phyloP scores from a whole-genome alignment of 768 basidiomycete genomes.

The Termitomyces sp. region DNA sequence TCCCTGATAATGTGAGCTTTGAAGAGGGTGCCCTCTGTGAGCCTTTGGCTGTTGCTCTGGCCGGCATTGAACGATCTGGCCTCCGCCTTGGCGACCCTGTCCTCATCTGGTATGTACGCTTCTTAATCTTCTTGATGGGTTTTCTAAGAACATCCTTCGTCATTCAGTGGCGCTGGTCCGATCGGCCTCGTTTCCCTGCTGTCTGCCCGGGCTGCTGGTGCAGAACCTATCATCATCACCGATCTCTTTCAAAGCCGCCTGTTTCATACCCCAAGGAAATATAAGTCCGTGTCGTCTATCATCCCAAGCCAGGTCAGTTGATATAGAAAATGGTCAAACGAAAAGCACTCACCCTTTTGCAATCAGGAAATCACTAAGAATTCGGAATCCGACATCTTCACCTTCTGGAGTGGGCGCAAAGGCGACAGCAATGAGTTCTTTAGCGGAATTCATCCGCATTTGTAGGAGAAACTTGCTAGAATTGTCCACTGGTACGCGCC shows the following conservation, averaged over 20 bases:
- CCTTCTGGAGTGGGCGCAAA: conserved; percentile 54
- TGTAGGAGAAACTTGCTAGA: conserved; percentile 79
- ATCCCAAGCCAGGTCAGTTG: conserved; percentile 16
- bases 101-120: conserved; percentile 50
- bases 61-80: conserved; percentile 63
- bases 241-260: conserved; percentile 65
- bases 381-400: conserved; percentile 52
- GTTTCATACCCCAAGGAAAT: conserved; percentile 80
- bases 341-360: conserved; percentile 60
- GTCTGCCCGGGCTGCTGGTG: conserved; percentile 65
- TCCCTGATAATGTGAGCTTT: conserved; percentile 60
- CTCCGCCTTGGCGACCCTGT: conserved; percentile 64
- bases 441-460: conserved; percentile 70
- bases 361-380: conserved; percentile 65
- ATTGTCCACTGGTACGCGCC: conserved; percentile 75
- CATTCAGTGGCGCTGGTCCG: conserved; percentile 59
- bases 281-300: conserved; percentile 81
- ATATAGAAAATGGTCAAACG: neutral
- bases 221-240: conserved; percentile 68
- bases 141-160: neutral
- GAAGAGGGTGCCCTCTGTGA: conserved; percentile 71
- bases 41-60: conserved; percentile 64
- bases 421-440: conserved; percentile 78
- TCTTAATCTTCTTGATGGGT: neutral
- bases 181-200: conserved; percentile 64